Evolutionary conservation across 352 stramenopile species (phyloP), one percentile per base, ranked within the genome.

Genomic region (Plasmopara viticola): DNA sequence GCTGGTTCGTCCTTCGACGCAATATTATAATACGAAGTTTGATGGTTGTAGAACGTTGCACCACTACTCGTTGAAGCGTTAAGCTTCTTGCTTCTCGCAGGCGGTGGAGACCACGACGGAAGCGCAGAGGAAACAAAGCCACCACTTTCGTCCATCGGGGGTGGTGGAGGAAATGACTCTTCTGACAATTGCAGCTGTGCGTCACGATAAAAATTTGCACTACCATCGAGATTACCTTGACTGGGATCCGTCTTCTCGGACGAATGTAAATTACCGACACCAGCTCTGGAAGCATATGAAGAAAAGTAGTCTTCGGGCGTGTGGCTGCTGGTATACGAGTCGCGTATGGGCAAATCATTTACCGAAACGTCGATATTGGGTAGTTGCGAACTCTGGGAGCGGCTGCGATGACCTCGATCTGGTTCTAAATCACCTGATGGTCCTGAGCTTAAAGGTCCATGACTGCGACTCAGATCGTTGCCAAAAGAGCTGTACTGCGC

Each of bases 71-170:
- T 48, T 9, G 60, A 56, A n/a, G 61, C 49, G 18, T 80, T 81
- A 10, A 90, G 66, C 43, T 87, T 86, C 57, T 93, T 93, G 10
- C 66, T 68, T 20, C 79, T 70, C 25, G 66, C 54, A 5, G 82
- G 79, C 5, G 82, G 82, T 10, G 82, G 82, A n/a, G 79, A 90
- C 82, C 82, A 93, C 17, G 82, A 93, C 15, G 82, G 82, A 8
- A 93, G 57, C 6, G 77, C 75, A 3, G 68, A 78, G 0, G 73
- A 63, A 31, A 87, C 69, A 44, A 90, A 90, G 2, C 73, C 64
- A 20, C 80, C 71, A 55, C 56, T 79, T 25, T 84, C 78, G 37
- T 89, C 77, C 41, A 83, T 63, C 2, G 79, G 78, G 0, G 81
- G 81, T 25, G 78, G 81, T 4, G 78, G 81, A 9, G 81, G 81